Percentiles rank a stretch among this genome's conserved stretches.
phyloP scores from a whole-genome alignment of 177 flowering plant genomes.

The Telopea speciosissima region DNA sequence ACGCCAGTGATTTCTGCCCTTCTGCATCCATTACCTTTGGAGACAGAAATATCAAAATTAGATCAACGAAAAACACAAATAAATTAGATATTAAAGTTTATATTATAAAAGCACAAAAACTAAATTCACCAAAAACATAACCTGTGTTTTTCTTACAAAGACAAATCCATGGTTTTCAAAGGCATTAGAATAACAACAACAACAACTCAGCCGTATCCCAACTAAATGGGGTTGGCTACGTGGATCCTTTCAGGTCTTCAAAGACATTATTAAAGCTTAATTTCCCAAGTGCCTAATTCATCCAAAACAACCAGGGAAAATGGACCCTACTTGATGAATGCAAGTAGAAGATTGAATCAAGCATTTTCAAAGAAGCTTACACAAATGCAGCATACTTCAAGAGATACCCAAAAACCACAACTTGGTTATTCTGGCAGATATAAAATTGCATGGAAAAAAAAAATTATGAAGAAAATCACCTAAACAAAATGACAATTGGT shows the following conservation, averaged over 20 bases:
- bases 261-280: too few relatives aligned
- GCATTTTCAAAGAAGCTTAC: neutral
- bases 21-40: constrained; percentile 67
- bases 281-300: neutral
- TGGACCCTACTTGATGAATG: neutral
- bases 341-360: neutral
- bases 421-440: neutral
- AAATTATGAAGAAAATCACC: too few relatives aligned
- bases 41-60: constrained; percentile 3
- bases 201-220: too few relatives aligned
- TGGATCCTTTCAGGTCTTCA: too few relatives aligned
- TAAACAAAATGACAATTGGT: too few relatives aligned
- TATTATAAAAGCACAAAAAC: neutral
- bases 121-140: neutral
- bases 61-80: neutral
- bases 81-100: neutral
- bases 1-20: constrained; percentile 62
- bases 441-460: too few relatives aligned
- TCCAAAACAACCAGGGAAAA: neutral
- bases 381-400: neutral
- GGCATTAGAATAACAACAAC: too few relatives aligned
- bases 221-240: too few relatives aligned
- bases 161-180: neutral
- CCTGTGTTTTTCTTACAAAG: neutral
- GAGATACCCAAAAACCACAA: neutral